These are phyloP conservation scores for Quercus rubra DNA, from an alignment of 306 rosid species.

Conservation along the genomic window DNA sequence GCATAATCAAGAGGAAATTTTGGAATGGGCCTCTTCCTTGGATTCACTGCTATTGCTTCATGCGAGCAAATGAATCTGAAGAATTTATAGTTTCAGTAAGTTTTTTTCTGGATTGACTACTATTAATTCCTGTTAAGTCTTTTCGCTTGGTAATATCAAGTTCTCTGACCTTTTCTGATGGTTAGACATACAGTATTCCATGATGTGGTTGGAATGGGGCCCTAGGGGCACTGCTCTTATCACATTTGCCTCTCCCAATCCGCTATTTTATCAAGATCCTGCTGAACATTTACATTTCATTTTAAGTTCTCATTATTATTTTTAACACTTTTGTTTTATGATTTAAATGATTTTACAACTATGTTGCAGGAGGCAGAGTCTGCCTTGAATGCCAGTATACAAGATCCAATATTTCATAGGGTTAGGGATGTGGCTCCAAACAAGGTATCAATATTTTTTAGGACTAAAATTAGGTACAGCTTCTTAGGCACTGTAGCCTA, in stretches of 20 bases:
- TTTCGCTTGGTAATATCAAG: not conserved
- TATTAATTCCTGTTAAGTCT: not conserved
- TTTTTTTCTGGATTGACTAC: constrained; percentile 6
- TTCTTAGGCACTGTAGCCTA: too few species aligned
- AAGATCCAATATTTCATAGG: constrained; percentile 63
- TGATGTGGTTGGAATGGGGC: constrained; percentile 1
- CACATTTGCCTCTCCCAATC: not conserved
- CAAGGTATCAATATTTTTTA: constrained; percentile 52
- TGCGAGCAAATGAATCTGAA: constrained; percentile 72
- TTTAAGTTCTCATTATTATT: not conserved
- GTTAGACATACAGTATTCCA: constrained; percentile 1
- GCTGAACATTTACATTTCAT: not conserved
- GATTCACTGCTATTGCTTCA: constrained; percentile 95
- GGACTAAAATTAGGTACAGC: too few species aligned
- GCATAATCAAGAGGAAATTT: constrained; percentile 51
- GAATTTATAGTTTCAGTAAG: constrained; percentile 70
- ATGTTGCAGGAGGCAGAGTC: constrained; percentile 76
- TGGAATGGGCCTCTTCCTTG: constrained; percentile 82
- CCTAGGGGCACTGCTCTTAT: not conserved
- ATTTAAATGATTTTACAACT: constrained; percentile 10
- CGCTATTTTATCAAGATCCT: not conserved
- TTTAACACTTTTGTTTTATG: not conserved
- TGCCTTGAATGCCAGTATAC: constrained; percentile 58
- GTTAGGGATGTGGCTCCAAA: constrained; percentile 97
- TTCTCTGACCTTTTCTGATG: constrained; percentile 3